phyloP scores from a whole-genome alignment of 2,329 filamentous ascomycete species.

The Pseudogymnoascus sp. region DNA sequence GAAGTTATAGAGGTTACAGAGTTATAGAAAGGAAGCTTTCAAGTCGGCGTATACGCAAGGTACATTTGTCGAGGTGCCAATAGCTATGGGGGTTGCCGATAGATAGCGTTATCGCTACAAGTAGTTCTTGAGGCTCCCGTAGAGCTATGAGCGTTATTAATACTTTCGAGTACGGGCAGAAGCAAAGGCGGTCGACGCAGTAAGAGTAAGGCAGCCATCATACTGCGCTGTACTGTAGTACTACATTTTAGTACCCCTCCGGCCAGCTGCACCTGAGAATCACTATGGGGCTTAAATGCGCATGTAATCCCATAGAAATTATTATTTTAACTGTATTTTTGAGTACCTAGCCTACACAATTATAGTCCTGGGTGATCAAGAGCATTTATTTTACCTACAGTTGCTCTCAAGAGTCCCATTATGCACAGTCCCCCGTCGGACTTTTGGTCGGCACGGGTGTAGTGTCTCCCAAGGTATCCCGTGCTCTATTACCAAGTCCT shows the following conservation, averaged over 20 bases:
- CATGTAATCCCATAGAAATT: neutral
- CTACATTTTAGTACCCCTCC: neutral
- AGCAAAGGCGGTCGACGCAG: neutral
- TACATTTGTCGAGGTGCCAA: neutral
- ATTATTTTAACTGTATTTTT: neutral
- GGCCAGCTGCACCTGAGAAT: neutral
- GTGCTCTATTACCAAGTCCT: neutral
- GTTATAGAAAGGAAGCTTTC: neutral
- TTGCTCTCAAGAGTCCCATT: neutral
- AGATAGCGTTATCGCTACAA: slow-evolving; percentile 6
- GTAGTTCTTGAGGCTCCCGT: slow-evolving; percentile 6
- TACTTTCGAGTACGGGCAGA: neutral
- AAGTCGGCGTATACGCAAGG: neutral
- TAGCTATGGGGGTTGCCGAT: slow-evolving; percentile 5
- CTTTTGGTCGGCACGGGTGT: neutral
- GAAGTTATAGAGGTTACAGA: neutral
- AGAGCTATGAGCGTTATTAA: neutral
- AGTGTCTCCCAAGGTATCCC: slow-evolving; percentile 6
- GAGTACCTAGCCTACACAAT: neutral
- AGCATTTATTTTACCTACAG: neutral
- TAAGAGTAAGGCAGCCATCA: neutral
- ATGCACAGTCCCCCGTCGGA: neutral
- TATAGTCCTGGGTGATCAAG: neutral
- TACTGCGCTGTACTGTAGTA: neutral
- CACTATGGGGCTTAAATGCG: neutral